Percentiles rank a stretch among this genome's conserved stretches.
Evolutionary conservation across 225 moss, liverwort and hornwort species (phyloP).

Genomic region (Neckera pumila): DNA sequence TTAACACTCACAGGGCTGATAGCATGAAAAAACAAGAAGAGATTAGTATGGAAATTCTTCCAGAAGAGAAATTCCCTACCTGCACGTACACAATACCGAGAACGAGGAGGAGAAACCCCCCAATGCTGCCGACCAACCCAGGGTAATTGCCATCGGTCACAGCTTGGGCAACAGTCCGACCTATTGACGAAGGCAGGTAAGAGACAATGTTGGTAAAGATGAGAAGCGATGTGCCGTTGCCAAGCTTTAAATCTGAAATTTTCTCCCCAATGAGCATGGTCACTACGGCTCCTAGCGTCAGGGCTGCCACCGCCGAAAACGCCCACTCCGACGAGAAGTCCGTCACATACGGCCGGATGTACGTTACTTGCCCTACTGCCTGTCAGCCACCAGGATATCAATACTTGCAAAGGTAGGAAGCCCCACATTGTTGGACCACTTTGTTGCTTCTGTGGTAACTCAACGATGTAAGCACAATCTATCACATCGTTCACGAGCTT

Average conservation of each 20-base stretch:
- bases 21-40: background rate
- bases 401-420: background rate
- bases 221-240: conserved; percentile 85
- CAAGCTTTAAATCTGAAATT: conserved; percentile 77
- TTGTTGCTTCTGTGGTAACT: background rate
- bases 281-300: conserved; percentile 67
- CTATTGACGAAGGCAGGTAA: conserved; percentile 89
- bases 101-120: conserved; percentile 73
- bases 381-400: conserved; percentile 11
- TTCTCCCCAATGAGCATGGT: conserved; percentile 87
- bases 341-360: conserved; percentile 76
- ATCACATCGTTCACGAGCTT: background rate
- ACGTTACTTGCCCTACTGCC: conserved; percentile 91
- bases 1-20: background rate
- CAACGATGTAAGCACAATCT: background rate
- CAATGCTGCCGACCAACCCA: conserved; percentile 68
- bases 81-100: conserved; percentile 97
- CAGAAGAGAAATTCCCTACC: conserved; percentile 7
- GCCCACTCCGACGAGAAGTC: conserved; percentile 89
- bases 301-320: conserved; percentile 58
- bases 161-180: conserved; percentile 81
- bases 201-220: conserved; percentile 98
- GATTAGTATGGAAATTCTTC: background rate
- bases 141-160: conserved; percentile 72
- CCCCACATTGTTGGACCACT: background rate